Base-by-base conservation (phyloP, 2,329 filamentous ascomycete species). In the Aspergillus carbonarius region DNA sequence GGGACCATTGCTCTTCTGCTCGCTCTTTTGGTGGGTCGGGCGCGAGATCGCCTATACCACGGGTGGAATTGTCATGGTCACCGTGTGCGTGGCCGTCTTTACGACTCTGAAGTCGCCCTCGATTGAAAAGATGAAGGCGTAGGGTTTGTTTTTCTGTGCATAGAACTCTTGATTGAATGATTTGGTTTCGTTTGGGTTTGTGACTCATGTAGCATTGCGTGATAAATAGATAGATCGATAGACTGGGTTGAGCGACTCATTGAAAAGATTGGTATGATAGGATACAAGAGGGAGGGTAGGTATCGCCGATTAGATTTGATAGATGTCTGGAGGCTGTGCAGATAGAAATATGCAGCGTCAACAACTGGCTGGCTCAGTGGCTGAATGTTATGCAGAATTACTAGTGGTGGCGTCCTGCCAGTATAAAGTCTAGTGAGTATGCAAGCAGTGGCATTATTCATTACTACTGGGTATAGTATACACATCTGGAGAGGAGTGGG, bases 11-110 rank as follows among this genome's bases (percentile, higher is more conserved):
- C 78, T 96, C 35, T 99, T 99, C 72, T 98, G 95, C 62, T 92
- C 91, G 50, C 81, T 99, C 57, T 99, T 99, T 78, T 99, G 95
- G 95, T 99, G 95, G 95, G 93, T 92, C 6, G 95, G 95, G 0
- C 82, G 95, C 48, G 89, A 96, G 71, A 83, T 87, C 10, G 95
- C 95, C 2, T 99, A 98, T 74, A 82, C 81, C 1, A 82, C 92
- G 67, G 95, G 95, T 4, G 90, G 91, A 0, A 81, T 85, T 12
- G 92, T 92, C 5, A 96, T 98, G 80, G 75, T 90, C 5, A 85
- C 81, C 1, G 93, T 98, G 10, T 83, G 84, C 46, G 82, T 81
- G 10, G 76, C 92, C 23, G 91, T 89, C 0, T 89, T 96, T 72
- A 82, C 84, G 18, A 85, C 84, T 0, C 76, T 97, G 62, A 91